Base-by-base conservation (phyloP, 129 eudicot species). In the Chrysanthemum lavandulifolium region DNA sequence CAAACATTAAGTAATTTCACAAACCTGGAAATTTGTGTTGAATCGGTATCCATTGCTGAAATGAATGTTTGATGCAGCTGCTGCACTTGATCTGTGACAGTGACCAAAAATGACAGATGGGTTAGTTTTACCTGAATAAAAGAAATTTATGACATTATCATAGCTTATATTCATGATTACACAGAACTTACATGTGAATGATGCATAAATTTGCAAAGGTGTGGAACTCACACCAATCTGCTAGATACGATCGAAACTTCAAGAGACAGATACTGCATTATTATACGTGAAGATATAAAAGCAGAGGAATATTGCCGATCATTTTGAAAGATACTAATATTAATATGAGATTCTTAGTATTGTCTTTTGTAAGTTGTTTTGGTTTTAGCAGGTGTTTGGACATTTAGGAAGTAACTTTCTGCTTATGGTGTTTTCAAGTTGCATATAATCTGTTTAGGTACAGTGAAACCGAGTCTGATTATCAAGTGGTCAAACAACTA, bases 11-110 rank as follows among this genome's bases (percentile, higher is more conserved):
- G 54, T 23, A 31, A 16, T 62, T 51, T 63, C 56, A 74, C 65
- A 63, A 19, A 49, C 78, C 78, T 75, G 52, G 77, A 62, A 23
- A 63, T 6, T 71, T 62, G n/a, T 40, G 76, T 36, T 52, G 66
- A 54, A 55, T 71, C 72, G 5, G 65, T 18, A 14, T 78, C 81
- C 81, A 78, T 78, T 43, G 27, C 61, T 45, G 21, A 27, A 50
- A 74, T 54, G 68, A 74, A 64, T 21, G 56, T 9, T 40, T 56
- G 52, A 33, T 64, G 36, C 56, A 52, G 40, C 48, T 74, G 65
- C 65, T 74, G 23, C 21, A 74, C 25, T 54, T 64, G 61, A 73
- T 63, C 77, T 61, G 50, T 9, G 53, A 12, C 40, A 7, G 15
- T 50, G 47, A 12, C 1, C 2, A 47, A 67, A 63, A 59, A 2